Evolutionary conservation across 1,284 basidiomycete species (phyloP), one percentile per base, ranked within the genome.

Genomic region (Marasmius tenuissimus): DNA sequence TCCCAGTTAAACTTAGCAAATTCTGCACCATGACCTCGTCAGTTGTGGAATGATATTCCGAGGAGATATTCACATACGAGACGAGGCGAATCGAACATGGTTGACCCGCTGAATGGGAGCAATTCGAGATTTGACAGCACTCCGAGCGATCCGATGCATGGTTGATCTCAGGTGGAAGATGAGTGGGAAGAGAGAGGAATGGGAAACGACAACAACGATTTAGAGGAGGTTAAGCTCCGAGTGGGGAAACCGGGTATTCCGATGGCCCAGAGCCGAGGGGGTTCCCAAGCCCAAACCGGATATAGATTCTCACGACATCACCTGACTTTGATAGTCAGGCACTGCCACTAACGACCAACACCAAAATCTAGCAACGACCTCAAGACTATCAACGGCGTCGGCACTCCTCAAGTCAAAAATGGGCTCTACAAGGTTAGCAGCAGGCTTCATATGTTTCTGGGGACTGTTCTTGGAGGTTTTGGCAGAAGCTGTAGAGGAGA

Each of bases 361-460:
- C 45, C 45, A 47, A 47, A 47, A 47, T 47, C 20, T n/a, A 47
- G 45, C 45, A 47, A 39, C 34, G 48, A 48, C 57, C 45, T 59
- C 57, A 59, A 59, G 57, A 59, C 47, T 50, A 49, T 39, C 45
- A 38, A 48, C 57, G 57, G 45, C 45, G 48, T 50, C 75, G 75
- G 73, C 75, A 74, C 71, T 74, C 77, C 71, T 79, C 81, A 82
- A 83, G 78, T 79, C 75, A 71, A 84, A 80, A 79, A 90, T 90
- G 88, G 88, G 87, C 72, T 90, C 87, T 67, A 89, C 88, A 79
- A 87, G 88, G 87, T 89, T 77, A 83, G 87, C 75, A 63, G 71
- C 61, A 60, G 45, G 49, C 66, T 67, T 62, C 59, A 42, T 35
- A 62, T 35, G 58, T 47, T 59, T 37, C 3, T 64, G 22, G 42